Evolutionary conservation across 371 early-diverging fungal genomes (phyloP).

Genomic region (Zancudomyces culisetae): DNA sequence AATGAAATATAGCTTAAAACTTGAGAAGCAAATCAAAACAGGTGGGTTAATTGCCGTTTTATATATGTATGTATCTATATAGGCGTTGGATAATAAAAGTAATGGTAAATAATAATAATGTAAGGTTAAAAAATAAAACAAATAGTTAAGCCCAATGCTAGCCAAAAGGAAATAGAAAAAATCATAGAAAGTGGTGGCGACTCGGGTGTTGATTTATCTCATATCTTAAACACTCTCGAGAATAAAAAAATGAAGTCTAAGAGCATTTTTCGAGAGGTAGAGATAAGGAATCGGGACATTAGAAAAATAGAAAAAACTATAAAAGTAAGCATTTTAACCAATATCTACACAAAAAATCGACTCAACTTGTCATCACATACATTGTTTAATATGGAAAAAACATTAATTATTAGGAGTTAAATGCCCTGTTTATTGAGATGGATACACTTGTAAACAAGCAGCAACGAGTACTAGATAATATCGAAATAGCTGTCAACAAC

Average conservation of each 20-base stretch:
- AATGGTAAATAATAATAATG: not conserved
- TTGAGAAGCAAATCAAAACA: slow-evolving; percentile 3
- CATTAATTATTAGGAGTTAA: not conserved
- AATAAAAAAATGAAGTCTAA: not conserved
- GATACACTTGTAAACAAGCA: not conserved
- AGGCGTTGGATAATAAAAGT: not conserved
- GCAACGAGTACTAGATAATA: not conserved
- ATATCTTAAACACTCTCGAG: not conserved
- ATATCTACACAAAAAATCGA: not conserved
- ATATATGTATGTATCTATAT: not conserved
- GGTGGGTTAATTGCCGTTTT: not conserved
- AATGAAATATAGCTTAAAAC: not conserved
- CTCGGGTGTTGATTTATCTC: not conserved
- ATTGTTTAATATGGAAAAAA: too few species aligned
- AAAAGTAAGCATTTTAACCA: not conserved
- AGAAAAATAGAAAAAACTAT: slow-evolving; percentile 1
- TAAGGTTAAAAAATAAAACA: not conserved
- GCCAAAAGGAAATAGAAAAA: not conserved
- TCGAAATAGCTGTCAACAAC: not conserved
- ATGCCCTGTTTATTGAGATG: not conserved
- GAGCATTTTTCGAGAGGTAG: not conserved
- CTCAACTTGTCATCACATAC: too few species aligned
- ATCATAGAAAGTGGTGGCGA: not conserved
- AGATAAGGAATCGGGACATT: not conserved
- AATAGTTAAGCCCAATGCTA: slow-evolving; percentile 1